phyloP scores from a whole-genome alignment of 495 filamentous ascomycete genomes.

The Penicillium nucicola region DNA sequence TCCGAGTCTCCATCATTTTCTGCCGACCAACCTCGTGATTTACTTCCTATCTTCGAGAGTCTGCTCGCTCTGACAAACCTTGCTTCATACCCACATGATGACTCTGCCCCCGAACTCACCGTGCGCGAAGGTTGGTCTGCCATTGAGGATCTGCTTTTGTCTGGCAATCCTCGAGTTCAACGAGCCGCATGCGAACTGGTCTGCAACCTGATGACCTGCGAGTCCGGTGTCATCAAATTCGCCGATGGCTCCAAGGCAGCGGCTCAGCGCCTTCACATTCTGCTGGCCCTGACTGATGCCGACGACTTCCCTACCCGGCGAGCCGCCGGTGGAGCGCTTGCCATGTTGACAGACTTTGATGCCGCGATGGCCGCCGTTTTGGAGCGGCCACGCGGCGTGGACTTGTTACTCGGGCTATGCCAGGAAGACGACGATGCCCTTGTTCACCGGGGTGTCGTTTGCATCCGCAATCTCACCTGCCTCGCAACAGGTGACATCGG shows the following conservation, averaged over 20 bases:
- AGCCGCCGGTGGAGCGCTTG: constrained; percentile 85
- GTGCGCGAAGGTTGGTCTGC: constrained; percentile 67
- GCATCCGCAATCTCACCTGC: constrained; percentile 53
- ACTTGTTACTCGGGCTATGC: constrained; percentile 70
- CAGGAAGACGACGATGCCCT: constrained; percentile 72
- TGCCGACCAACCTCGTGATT: constrained; percentile 63
- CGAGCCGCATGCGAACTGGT: constrained; percentile 84
- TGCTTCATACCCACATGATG: constrained; percentile 67
- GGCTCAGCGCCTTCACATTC: constrained; percentile 68
- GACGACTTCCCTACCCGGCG: constrained; percentile 75
- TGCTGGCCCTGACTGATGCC: constrained; percentile 82
- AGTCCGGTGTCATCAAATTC: constrained; percentile 71
- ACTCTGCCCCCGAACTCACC: constrained; percentile 64
- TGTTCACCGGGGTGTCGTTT: constrained; percentile 74
- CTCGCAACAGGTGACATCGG: constrained; percentile 41
- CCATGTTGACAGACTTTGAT: constrained; percentile 76
- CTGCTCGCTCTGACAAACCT: constrained; percentile 92
- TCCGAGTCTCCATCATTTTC: constrained; percentile 39
- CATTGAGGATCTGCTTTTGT: constrained; percentile 80
- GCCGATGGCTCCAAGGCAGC: constrained; percentile 67
- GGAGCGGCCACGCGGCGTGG: constrained; percentile 63
- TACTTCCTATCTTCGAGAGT: constrained; percentile 87
- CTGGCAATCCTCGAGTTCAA: constrained; percentile 68
- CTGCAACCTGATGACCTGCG: constrained; percentile 83
- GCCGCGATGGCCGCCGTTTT: constrained; percentile 65